phyloP scores from a whole-genome alignment of 1,284 basidiomycete species.

The Puccinia polysora region DNA sequence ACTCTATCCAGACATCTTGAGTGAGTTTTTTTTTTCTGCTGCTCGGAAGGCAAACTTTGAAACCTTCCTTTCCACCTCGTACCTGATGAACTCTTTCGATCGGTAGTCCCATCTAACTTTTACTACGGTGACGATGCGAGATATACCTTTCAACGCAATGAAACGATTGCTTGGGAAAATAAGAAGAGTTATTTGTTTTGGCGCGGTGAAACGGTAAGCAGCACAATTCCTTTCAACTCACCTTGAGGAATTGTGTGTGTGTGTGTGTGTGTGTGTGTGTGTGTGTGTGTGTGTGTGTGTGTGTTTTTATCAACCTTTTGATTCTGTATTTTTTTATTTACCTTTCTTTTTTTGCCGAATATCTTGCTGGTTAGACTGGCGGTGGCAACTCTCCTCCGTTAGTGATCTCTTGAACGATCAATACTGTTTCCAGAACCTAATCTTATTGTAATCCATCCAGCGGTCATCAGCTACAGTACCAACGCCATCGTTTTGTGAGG shows the following conservation, averaged over 20 bases:
- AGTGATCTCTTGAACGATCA: constrained; percentile 10
- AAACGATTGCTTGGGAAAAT: constrained; percentile 37
- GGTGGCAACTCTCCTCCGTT: constrained; percentile 43
- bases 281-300: no score
- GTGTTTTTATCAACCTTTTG: neutral
- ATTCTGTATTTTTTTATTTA: constrained; percentile 3
- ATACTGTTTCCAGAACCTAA: no score
- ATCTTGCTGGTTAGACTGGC: constrained; percentile 38
- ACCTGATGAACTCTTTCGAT: no score
- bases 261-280: no score
- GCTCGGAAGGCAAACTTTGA: neutral
- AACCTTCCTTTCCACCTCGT: neutral
- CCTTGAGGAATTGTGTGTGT: neutral
- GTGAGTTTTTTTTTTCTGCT: constrained; percentile 7
- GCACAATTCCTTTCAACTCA: neutral
- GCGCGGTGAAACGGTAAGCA: constrained; percentile 39
- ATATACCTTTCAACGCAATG: constrained; percentile 37
- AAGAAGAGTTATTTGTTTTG: constrained; percentile 33
- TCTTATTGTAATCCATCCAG: neutral
- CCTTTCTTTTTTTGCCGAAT: no score
- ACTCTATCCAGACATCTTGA: constrained; percentile 39
- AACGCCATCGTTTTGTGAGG: constrained; percentile 41
- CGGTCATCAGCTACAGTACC: constrained; percentile 40
- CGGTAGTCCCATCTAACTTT: constrained; percentile 40
- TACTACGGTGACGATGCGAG: constrained; percentile 43